Percentiles rank a stretch among this genome's conserved stretches.
Conservation (phyloP, 2,329 filamentous ascomycete genomes). For the Thielaviopsis ethacetica region DNA sequence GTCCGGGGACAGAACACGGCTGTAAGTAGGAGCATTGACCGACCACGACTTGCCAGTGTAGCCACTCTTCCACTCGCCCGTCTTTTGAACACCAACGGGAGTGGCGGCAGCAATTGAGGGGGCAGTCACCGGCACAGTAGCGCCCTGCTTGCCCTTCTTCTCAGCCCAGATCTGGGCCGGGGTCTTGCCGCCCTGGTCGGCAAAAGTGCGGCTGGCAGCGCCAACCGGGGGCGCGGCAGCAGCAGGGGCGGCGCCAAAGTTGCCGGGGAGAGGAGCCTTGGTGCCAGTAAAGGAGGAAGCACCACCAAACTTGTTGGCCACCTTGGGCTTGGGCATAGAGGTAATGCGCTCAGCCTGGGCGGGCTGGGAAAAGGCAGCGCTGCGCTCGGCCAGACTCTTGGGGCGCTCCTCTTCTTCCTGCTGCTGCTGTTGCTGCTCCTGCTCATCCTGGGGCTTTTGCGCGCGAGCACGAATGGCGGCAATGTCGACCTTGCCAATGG, state of each 20-base stretch:
- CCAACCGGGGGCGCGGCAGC: constrained; percentile 47
- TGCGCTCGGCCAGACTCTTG: constrained; percentile 58
- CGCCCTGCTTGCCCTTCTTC: constrained; percentile 59
- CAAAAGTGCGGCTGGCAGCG: constrained; percentile 79
- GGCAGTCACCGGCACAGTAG: constrained; percentile 26
- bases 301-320: constrained; percentile 72
- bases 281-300: constrained; percentile 65
- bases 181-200: constrained; percentile 87
- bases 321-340: constrained; percentile 82
- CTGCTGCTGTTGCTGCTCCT: constrained; percentile 24
- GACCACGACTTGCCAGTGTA: constrained; percentile 84
- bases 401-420: constrained; percentile 24
- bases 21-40: constrained; percentile 56
- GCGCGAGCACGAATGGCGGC: constrained; percentile 77
- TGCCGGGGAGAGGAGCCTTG: constrained; percentile 67
- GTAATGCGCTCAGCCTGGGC: constrained; percentile 62
- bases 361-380: constrained; percentile 48
- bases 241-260: constrained; percentile 45
- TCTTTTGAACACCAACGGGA: constrained; percentile 52
- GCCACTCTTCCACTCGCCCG: constrained; percentile 82
- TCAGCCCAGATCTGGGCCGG: constrained; percentile 95
- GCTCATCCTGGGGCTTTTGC: constrained; percentile 40
- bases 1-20: constrained; percentile 45
- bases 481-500: constrained; percentile 92
- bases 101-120: constrained; percentile 28